phyloP scores from a whole-genome alignment of 2,329 filamentous ascomycete genomes.

The Aureobasidium namibiae region DNA sequence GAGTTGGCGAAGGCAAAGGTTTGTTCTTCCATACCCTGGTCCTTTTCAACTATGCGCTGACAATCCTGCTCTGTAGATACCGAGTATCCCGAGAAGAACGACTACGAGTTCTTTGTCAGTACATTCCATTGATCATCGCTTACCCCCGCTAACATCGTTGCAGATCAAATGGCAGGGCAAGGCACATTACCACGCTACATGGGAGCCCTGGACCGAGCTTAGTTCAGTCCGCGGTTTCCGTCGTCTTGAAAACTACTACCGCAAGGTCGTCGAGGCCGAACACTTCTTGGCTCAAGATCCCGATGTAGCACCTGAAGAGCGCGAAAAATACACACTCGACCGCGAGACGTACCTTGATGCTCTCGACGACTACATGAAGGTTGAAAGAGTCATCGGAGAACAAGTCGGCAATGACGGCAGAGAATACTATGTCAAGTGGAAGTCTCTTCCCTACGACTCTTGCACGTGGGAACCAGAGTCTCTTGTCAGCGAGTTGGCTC shows the following conservation, averaged over 20 bases:
- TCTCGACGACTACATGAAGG: constrained; percentile 80
- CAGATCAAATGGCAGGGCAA: constrained; percentile 96
- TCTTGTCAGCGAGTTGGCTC: constrained; percentile 68
- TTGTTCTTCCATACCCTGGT: neutral
- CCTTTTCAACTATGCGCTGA: neutral
- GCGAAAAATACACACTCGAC: constrained; percentile 91
- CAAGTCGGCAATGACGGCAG: constrained; percentile 59
- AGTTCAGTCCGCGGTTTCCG: constrained; percentile 73
- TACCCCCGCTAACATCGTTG: constrained; percentile 24
- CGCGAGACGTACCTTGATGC: constrained; percentile 85
- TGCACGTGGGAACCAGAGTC: constrained; percentile 86
- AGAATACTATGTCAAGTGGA: constrained; percentile 92
- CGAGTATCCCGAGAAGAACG: constrained; percentile 50
- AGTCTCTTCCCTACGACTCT: constrained; percentile 77
- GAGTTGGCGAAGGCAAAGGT: constrained; percentile 57
- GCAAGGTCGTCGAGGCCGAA: constrained; percentile 72
- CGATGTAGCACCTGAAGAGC: constrained; percentile 72
- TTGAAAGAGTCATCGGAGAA: constrained; percentile 84
- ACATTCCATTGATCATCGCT: neutral
- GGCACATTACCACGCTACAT: constrained; percentile 91
- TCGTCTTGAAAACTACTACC: constrained; percentile 90
- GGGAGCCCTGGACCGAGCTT: constrained; percentile 73
- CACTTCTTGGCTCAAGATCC: constrained; percentile 66
- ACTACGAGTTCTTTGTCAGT: constrained; percentile 69
- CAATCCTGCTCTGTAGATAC: constrained; percentile 17